Base-by-base conservation (phyloP, 2,329 filamentous ascomycete genomes). In the Penicillium rolfsii region DNA sequence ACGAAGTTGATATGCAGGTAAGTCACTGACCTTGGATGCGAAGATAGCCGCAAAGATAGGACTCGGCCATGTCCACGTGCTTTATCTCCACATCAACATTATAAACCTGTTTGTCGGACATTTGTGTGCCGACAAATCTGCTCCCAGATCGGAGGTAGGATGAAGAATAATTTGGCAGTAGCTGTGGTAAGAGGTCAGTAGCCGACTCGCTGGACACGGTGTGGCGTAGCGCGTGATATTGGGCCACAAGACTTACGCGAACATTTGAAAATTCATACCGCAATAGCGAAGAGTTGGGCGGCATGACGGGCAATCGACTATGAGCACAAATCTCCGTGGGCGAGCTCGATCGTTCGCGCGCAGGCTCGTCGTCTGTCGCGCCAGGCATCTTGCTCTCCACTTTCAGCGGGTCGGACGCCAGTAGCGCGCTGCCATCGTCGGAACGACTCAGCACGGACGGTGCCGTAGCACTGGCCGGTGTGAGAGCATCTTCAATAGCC, bases 31-130 rank as follows among this genome's bases (percentile, higher is more conserved):
- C 94, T 89, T 97, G 91, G 67, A 99, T 99, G 68, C 91, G 90
- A 66, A 99, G 82, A 76, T 97, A 98, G 52, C 95, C 95, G 74
- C 94, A 98, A 6, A 99, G 83, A 71, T 94, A 97, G 5, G 93
- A 97, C 75, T 98, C 92, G 58, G 88, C 86, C 84, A 98, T 89
- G 74, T 98, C 93, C 48, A 98, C 93, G 78, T 97, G 90, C 78
- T 98, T 97, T 68, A 99, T 92, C 74, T 97, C 93, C 2, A 99
- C 95, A 71, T 97, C 91, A 0, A 99, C 95, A 64, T 97, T 92
- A 75, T 99, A 99, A 9, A 91, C 86, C 74, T 97, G 93, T 61
- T 91, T 87, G 74, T 98, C 94, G 2, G 94, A 98, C 73, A 94
- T 90, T 72, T 99, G 95, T 14, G 91, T 96, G 59, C 95, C 95